Conservation (phyloP, 2,329 filamentous ascomycete species). For the Neofusicoccum kwambonambiense region DNA sequence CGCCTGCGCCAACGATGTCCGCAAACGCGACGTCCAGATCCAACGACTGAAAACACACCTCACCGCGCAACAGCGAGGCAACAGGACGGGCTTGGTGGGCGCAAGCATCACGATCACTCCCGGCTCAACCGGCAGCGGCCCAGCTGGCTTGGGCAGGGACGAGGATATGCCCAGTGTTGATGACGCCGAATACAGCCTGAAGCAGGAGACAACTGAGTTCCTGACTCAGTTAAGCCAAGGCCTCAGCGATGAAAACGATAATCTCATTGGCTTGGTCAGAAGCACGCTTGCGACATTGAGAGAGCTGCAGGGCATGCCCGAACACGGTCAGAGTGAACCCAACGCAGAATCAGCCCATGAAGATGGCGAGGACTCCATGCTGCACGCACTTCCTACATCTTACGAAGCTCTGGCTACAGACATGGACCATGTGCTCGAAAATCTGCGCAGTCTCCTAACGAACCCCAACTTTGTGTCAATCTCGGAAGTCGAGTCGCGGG, state of each 20-base stretch:
- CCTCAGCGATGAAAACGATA: conserved; percentile 89
- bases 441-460: conserved; percentile 79
- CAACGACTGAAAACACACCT: conserved; percentile 86
- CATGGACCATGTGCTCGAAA: conserved; percentile 74
- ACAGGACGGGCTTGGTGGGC: conserved; percentile 45
- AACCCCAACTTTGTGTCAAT: conserved; percentile 96
- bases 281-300: conserved; percentile 70
- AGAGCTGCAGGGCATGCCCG: conserved; percentile 57
- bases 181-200: conserved; percentile 66
- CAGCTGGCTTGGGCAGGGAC: conserved; percentile 50
- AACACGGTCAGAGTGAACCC: conserved; percentile 28
- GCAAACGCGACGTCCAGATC: conserved; percentile 86
- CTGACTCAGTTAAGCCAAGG: conserved; percentile 79
- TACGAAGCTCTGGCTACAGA: conserved; percentile 70
- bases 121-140: conserved; percentile 28
- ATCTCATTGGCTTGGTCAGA: conserved; percentile 68
- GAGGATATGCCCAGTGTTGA: conserved; percentile 50
- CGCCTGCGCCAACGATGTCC: conserved; percentile 85
- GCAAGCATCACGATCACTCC: conserved; percentile 50
- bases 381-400: conserved; percentile 53
- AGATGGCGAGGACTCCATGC: conserved; percentile 34
- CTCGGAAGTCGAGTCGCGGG: conserved; percentile 88
- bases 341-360: conserved; percentile 32
- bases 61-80: conserved; percentile 58
- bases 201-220: conserved; percentile 87